Evolutionary conservation across 768 basidiomycete species (phyloP).

Genomic region (Collybia mongolica): DNA sequence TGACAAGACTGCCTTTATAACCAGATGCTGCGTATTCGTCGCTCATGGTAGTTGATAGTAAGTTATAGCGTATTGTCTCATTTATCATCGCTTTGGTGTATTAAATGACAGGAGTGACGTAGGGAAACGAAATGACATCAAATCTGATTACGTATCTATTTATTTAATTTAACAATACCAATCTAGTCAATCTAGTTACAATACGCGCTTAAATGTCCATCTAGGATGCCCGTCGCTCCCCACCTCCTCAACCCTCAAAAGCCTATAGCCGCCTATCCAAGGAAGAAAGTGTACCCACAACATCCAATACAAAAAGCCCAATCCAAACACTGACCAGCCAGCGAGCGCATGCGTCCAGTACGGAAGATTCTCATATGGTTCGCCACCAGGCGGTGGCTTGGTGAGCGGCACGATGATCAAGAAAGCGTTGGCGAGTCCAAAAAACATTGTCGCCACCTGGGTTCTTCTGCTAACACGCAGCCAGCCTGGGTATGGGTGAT

Average conservation of each 20-base stretch:
- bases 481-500: constrained; percentile 10
- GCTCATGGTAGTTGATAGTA: constrained; percentile 7
- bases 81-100: too few species aligned
- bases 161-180: too few species aligned
- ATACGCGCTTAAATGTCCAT: too few species aligned
- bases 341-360: constrained; percentile 41
- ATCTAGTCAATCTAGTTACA: too few species aligned
- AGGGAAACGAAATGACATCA: too few species aligned
- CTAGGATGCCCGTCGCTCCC: constrained; percentile 4
- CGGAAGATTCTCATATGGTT: constrained; percentile 44
- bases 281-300: constrained; percentile 11
- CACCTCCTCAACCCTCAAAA: constrained; percentile 8
- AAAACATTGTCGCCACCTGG: constrained; percentile 29
- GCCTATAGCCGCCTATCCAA: constrained; percentile 7
- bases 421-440: constrained; percentile 53
- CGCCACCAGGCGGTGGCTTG: constrained; percentile 40
- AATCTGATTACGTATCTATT: too few species aligned
- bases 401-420: constrained; percentile 45
- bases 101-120: too few species aligned
- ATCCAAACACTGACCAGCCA: constrained; percentile 26
- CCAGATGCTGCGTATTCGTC: constrained; percentile 16
- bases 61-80: too few species aligned
- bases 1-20: constrained; percentile 15
- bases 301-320: constrained; percentile 28
- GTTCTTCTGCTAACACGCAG: constrained; percentile 6